These are phyloP conservation scores for Pythium dissotocum DNA, from an alignment of 352 stramenopile genomes.

Conservation along the genomic window DNA sequence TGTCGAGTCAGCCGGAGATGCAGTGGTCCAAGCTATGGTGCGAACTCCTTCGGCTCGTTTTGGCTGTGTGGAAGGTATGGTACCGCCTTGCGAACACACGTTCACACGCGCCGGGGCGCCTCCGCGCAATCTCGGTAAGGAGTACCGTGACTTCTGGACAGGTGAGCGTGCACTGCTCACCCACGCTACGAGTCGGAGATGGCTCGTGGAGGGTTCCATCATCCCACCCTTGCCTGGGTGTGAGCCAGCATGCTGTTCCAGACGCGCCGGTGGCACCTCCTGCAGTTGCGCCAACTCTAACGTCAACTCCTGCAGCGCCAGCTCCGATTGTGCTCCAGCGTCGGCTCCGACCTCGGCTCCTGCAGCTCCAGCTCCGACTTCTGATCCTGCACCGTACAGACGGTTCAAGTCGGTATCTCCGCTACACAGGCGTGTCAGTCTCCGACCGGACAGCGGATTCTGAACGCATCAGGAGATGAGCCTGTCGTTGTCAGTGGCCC, in stretches of 20 bases:
- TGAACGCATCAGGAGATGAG: not conserved
- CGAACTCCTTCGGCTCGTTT: not conserved
- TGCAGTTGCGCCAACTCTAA: too few species aligned
- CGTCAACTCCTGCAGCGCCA: too few species aligned
- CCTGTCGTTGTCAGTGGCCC: not conserved
- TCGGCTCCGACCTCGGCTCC: too few species aligned
- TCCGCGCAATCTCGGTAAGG: not conserved
- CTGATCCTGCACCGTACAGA: not conserved
- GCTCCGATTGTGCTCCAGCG: too few species aligned
- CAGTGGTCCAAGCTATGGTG: not conserved
- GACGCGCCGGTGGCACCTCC: too few species aligned
- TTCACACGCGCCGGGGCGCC: not conserved
- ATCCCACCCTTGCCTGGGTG: not conserved
- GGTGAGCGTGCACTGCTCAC: not conserved
- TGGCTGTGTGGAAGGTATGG: not conserved
- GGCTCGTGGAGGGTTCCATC: not conserved
- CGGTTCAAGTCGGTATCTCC: too few species aligned
- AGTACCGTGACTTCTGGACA: not conserved
- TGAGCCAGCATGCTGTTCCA: too few species aligned
- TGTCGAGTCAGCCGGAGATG: not conserved
- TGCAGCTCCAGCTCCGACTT: not conserved
- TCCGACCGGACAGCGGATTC: not conserved
- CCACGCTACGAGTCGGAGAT: not conserved
- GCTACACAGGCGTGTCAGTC: too few species aligned
- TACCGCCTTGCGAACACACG: not conserved